Evolutionary conservation across 495 filamentous ascomycete species (phyloP), one percentile per base, ranked within the genome.

Genomic region (Bacidia gigantensis): DNA sequence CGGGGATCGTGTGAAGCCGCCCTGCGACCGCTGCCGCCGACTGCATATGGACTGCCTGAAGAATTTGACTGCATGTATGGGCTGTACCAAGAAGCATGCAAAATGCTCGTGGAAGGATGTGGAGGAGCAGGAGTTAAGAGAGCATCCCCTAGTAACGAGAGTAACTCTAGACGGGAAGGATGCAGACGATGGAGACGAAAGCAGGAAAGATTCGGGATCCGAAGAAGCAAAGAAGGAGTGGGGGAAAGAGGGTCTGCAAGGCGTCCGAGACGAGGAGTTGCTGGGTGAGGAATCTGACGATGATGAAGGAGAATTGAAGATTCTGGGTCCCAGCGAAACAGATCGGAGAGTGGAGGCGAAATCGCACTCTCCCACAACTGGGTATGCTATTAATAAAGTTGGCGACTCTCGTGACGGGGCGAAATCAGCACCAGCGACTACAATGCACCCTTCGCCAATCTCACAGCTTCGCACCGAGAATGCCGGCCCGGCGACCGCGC

Each of bases 61-160:
- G 65, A 86, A 93, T 53, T 68, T 88, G 29, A 90, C 86, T 0
- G 84, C 87, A 21, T 94, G 87, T 63, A 75, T 84, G 64, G 86
- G 84, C 32, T 94, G 87, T 65, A 92, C 87, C 1, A 86, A 84
- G 64, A 89, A 90, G 65, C 87, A 92, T 60, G 84, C 85, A 12
- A 88, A 84, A 55, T 94, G 87, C 63, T 78, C 75, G 21, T 94
- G 87, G 87, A 81, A 79, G 54, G 78, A 82, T 50, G 75, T 89
- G 45, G 81, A 77, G 35, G 79, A 87, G 44, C 78, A 80, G 0
- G 87, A 92, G 60, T 56, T 87, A 9, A 65, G 55, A 10, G 68
- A 71, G 14, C 54, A 61, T 24, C 66, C 60, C 0, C 52, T 53
- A 17, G 49, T 62, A 2, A 40, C 41, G 20, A 47, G 51, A 10